Conservation (phyloP, 1,284 basidiomycete species). For the Grifola frondosa region DNA sequence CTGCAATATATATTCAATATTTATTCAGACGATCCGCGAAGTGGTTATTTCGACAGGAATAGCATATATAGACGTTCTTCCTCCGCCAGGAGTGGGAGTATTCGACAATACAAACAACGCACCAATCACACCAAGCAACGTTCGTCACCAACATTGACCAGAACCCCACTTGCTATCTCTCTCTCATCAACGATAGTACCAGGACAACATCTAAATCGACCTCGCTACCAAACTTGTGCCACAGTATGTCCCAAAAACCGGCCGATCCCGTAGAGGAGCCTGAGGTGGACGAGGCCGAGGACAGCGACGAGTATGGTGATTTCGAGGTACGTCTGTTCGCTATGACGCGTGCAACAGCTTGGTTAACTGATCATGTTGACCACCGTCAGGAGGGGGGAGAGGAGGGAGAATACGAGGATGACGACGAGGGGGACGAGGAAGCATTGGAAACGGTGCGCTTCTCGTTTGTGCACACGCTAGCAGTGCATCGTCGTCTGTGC, state of each 20-base stretch:
- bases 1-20: no score
- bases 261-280: conserved; percentile 19
- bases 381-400: conserved; percentile 26
- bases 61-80: no score
- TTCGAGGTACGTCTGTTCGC: conserved; percentile 19
- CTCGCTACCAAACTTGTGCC: neutral
- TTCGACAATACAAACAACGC: conserved; percentile 22
- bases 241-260: conserved; percentile 19
- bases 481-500: neutral
- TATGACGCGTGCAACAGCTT: neutral
- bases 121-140: conserved; percentile 24
- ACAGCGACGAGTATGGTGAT: conserved; percentile 32
- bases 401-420: conserved; percentile 22
- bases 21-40: no score
- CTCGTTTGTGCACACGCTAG: neutral
- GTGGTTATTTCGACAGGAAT: no score
- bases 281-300: conserved; percentile 23
- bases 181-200: neutral
- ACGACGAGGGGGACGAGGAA: conserved; percentile 25
- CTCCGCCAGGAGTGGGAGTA: conserved; percentile 22
- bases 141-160: conserved; percentile 12
- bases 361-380: neutral
- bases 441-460: conserved; percentile 15
- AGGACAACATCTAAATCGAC: neutral
- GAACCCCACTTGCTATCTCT: neutral